These are phyloP conservation scores for Dactylellina parvicollis DNA, from an alignment of 2,329 filamentous ascomycete genomes.

Conservation along the genomic window DNA sequence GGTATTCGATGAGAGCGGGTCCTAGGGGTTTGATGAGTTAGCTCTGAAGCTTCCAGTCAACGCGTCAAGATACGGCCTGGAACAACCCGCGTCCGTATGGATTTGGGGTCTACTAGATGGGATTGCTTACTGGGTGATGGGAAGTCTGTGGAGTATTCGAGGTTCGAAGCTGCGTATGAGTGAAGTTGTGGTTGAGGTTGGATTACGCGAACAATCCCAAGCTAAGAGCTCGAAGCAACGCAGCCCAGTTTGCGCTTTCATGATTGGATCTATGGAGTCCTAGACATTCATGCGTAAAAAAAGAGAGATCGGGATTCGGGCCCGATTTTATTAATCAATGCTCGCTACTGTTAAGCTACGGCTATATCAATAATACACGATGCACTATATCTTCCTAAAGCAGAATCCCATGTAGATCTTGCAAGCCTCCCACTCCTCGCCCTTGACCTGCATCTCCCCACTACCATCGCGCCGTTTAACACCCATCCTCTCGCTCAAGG, in stretches of 20 bases:
- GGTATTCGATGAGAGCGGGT: neutral
- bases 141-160: slow-evolving; percentile 3
- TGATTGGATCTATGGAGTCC: neutral
- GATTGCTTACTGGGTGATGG: slow-evolving; percentile 22
- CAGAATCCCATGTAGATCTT: slow-evolving; percentile 54
- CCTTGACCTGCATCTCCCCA: slow-evolving; percentile 74
- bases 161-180: slow-evolving; percentile 2
- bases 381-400: slow-evolving; percentile 43
- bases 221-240: slow-evolving; percentile 31
- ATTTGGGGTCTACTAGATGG: neutral
- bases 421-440: slow-evolving; percentile 87
- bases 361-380: neutral
- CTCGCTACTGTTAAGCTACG: neutral
- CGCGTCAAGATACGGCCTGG: neutral
- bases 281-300: neutral
- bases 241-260: neutral
- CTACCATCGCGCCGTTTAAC: slow-evolving; percentile 72
- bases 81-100: neutral
- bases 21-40: slow-evolving; percentile 5
- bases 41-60: neutral
- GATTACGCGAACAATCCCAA: slow-evolving; percentile 47
- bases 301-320: neutral
- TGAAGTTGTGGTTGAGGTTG: slow-evolving; percentile 39
- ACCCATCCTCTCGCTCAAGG: slow-evolving; percentile 93
- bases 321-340: neutral